Base-by-base conservation (phyloP, 768 basidiomycete species). In the Dentipellis sp. region DNA sequence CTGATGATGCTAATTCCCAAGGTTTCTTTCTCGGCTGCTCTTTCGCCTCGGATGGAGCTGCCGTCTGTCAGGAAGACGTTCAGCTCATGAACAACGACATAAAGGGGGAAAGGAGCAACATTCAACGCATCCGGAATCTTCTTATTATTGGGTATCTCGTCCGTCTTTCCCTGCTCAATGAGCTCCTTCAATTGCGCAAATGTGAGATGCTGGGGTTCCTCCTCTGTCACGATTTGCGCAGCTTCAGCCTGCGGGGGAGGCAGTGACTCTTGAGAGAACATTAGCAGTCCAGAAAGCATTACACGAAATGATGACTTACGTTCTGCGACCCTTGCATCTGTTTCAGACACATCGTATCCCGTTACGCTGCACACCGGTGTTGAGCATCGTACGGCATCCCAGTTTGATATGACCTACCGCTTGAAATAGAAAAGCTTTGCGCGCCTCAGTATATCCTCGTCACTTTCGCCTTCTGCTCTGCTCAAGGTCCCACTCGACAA, bases 61-160 rank as follows among this genome's bases (percentile, higher is more conserved):
- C 76, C 11, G 76, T 73, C 86, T 89, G 57, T 6, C 17, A 56
- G 40, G 56, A 47, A 22, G 29, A 52, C 45, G 52, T 56, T 29
- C 29, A 29, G 29, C 29, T 29, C 29, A 29, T 37, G 40, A 52
- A 19, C 19, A 55, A 42, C 22, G 39, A 34, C 35, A 29, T 29
- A 6, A 39, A 58, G 52, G 39, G 59, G 40, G 29, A 38, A 40
- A 53, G 19, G 36, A 37, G 80, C 59, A 64, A 88, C 89, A 69
- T 84, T 87, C 37, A 91, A 62, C 2, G 66, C 71, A n/a, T 84
- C 75, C 0, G 84, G 81, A 47, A 91, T 88, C 54, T 75, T 58
- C 61, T 83, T 87, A 66, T 90, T 91, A 63, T 91, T 86, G 1
- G 89, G 89, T 38, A 91, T 88, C 65, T 82, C 70, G 60, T 88